phyloP scores from a whole-genome alignment of 2,329 filamentous ascomycete genomes.

The Aspergillus udagawae region DNA sequence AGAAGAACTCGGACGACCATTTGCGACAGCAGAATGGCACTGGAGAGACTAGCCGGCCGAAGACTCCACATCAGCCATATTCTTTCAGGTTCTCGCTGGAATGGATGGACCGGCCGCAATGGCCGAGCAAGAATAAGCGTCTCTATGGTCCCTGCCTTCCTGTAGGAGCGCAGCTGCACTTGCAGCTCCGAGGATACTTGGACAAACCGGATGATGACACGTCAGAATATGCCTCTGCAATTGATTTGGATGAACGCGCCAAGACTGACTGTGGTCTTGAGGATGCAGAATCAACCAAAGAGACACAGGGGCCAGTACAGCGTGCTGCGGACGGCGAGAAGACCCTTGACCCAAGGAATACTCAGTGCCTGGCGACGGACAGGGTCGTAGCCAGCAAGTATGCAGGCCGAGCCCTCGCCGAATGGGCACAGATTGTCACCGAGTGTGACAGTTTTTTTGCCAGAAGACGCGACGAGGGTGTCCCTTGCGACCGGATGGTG shows the following conservation, averaged over 20 bases:
- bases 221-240: slow-evolving; percentile 17
- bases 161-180: slow-evolving; percentile 50
- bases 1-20: slow-evolving; percentile 26
- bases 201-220: slow-evolving; percentile 19
- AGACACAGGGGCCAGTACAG: neutral
- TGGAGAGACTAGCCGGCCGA: slow-evolving; percentile 29
- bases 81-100: slow-evolving; percentile 68
- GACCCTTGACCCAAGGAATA: slow-evolving; percentile 5
- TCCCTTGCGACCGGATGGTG: slow-evolving; percentile 53
- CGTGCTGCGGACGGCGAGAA: slow-evolving; percentile 5
- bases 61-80: slow-evolving; percentile 50
- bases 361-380: slow-evolving; percentile 19
- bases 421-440: slow-evolving; percentile 59
- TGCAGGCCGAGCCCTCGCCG: slow-evolving; percentile 59
- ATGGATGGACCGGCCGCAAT: slow-evolving; percentile 53
- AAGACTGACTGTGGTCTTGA: slow-evolving; percentile 7
- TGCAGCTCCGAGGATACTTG: slow-evolving; percentile 42
- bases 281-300: slow-evolving; percentile 4
- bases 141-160: slow-evolving; percentile 56
- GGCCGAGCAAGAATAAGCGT: slow-evolving; percentile 49
- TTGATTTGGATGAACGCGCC: slow-evolving; percentile 15
- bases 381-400: slow-evolving; percentile 50
- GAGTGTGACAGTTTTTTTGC: slow-evolving; percentile 64
- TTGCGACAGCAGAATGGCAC: slow-evolving; percentile 18
- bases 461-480: slow-evolving; percentile 58